Evolutionary conservation across 2,329 filamentous ascomycete genomes (phyloP).

Genomic region (Escovopsis sp.): DNA sequence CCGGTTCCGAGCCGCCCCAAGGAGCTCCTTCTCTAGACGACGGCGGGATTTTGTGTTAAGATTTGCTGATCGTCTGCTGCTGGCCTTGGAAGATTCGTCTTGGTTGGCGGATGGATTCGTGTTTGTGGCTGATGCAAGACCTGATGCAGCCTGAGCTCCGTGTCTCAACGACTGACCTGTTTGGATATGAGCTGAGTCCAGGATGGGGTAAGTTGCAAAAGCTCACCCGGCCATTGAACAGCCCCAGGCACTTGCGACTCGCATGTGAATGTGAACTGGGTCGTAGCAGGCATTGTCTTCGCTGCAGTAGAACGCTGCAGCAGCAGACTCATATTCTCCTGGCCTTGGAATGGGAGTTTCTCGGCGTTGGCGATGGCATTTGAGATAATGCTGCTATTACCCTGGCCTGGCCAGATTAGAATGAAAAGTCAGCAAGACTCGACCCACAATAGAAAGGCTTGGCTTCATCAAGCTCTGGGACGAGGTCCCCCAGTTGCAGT

Average conservation of each 20-base stretch:
- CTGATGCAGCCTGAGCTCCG: conserved; percentile 2
- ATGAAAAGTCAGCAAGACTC: background rate
- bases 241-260: conserved; percentile 75
- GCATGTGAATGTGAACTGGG: conserved; percentile 93
- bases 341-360: conserved; percentile 49
- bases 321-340: conserved; percentile 67
- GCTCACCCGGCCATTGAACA: conserved; percentile 55
- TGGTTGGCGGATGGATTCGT: conserved; percentile 10
- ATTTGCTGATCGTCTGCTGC: conserved; percentile 14
- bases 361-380: conserved; percentile 82
- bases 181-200: background rate
- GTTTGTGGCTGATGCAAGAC: conserved; percentile 6
- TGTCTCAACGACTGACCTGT: conserved; percentile 1
- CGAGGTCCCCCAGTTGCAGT: no score
- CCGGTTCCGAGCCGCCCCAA: conserved; percentile 60
- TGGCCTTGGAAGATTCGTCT: conserved; percentile 21
- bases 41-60: conserved; percentile 45
- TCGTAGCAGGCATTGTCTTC: conserved; percentile 53
- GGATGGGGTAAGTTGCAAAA: background rate
- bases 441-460: background rate
- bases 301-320: conserved; percentile 48
- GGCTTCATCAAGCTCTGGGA: no score
- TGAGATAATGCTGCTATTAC: conserved; percentile 63
- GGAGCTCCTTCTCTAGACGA: conserved; percentile 55
- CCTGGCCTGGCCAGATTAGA: conserved; percentile 1